Percentiles rank a stretch among this genome's conserved stretches.
Evolutionary conservation across 192 early-diverging fungal genomes (phyloP).

Genomic region (Rhizophagus prolifer): DNA sequence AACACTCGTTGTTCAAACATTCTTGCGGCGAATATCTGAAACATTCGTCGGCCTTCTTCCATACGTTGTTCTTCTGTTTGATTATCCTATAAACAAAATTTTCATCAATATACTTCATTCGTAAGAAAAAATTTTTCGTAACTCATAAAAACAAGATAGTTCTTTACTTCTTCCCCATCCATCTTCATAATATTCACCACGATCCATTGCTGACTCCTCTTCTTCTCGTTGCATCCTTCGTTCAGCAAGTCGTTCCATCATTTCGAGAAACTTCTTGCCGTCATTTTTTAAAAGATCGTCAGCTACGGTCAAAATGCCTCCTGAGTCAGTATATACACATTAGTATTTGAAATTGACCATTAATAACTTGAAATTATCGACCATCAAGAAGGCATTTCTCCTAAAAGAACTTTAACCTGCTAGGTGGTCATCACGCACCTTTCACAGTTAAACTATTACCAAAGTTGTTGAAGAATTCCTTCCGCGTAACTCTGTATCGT

Average conservation of each 20-base stretch:
- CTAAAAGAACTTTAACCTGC: neutral
- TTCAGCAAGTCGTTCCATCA: conserved; percentile 94
- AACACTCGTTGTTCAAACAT: conserved; percentile 98
- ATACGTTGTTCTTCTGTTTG: conserved; percentile 84
- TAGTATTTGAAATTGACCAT: neutral
- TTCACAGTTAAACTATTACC: conserved; percentile 76
- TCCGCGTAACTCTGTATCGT: conserved; percentile 44
- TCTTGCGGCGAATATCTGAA: conserved; percentile 93
- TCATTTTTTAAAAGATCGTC: conserved; percentile 91
- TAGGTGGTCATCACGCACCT: conserved; percentile 47
- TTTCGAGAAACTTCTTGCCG: conserved; percentile 92
- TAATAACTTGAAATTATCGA: neutral
- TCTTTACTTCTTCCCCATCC: conserved; percentile 30
- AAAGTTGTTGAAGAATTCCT: conserved; percentile 65
- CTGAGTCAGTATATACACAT: conserved; percentile 31
- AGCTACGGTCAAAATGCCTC: conserved; percentile 71
- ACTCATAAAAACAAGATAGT: neutral
- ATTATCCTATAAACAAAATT: conserved; percentile 52
- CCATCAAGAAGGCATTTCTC: neutral
- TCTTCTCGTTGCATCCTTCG: conserved; percentile 81
- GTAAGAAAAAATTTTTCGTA: neutral
- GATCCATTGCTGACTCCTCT: conserved; percentile 50
- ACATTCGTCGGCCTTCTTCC: conserved; percentile 91
- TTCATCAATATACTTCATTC: neutral
- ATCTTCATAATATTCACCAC: conserved; percentile 43